phyloP scores from a whole-genome alignment of 257 asterid genomes.

The Penstemon davidsonii region DNA sequence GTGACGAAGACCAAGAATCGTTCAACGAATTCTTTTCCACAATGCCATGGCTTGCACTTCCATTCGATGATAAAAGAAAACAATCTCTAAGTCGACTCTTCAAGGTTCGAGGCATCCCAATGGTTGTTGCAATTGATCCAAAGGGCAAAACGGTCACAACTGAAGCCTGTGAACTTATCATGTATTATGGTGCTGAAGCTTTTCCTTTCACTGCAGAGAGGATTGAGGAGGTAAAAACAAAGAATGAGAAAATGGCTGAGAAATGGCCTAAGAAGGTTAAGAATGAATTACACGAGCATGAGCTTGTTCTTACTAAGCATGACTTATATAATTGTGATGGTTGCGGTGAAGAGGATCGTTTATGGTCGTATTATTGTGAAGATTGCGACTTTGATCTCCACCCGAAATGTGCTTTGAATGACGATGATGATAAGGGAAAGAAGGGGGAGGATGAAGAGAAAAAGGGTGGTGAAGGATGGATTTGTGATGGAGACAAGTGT shows the following conservation, averaged over 20 bases:
- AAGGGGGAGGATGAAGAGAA: neutral
- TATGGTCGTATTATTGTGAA: constrained; percentile 64
- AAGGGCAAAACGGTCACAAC: constrained; percentile 67
- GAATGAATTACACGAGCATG: constrained; percentile 51
- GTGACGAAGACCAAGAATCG: constrained; percentile 63
- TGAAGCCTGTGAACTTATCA: constrained; percentile 52
- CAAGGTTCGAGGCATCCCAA: constrained; percentile 79
- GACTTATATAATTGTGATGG: constrained; percentile 53
- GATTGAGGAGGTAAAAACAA: constrained; percentile 61
- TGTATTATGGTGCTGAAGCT: constrained; percentile 61
- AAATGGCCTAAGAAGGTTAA: constrained; percentile 67
- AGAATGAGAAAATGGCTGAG: constrained; percentile 62
- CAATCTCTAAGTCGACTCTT: constrained; percentile 44
- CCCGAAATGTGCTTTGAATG: constrained; percentile 57
- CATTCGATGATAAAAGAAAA: constrained; percentile 61
- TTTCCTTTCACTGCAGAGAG: constrained; percentile 78
- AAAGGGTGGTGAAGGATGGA: constrained; percentile 40
- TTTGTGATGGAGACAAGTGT: constrained; percentile 55
- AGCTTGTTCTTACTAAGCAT: constrained; percentile 56
- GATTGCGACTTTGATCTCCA: constrained; percentile 76
- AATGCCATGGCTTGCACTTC: constrained; percentile 90
- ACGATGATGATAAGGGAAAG: constrained; percentile 23
- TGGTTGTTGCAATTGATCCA: constrained; percentile 68
- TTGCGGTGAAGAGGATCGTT: constrained; percentile 51
- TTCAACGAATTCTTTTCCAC: constrained; percentile 62